Base-by-base conservation (phyloP, 176 grass and related monocot genomes). In the Luzula sylvatica region DNA sequence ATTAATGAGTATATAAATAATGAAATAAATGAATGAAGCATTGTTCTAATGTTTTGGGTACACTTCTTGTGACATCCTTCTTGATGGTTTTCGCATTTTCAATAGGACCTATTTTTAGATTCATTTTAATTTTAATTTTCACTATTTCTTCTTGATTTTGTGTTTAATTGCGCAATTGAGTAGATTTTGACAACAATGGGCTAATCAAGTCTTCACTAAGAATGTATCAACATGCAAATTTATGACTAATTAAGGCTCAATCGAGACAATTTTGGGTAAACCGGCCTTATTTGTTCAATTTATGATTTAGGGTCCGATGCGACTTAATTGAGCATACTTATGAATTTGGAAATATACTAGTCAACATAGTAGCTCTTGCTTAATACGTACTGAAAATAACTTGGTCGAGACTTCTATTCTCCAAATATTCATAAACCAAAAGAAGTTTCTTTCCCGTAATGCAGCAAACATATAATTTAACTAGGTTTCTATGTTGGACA, bases 401-500 rank as follows among this genome's bases (percentile, higher is more conserved):
- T 61, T 83, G 85, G 2, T 78, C 56, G 52, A 89, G 79, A 58
- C 85, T 89, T 46, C 76, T 89, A 28, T 89, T 89, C 73, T 89
- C 79, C 17, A 89, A 80, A 53, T 83, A 89, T 22, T 80, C 83
- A 44, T 89, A 89, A 28, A 83, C 63, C 16, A 89, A 57, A 28
- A 89, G 78, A 46, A 71, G 60, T 20, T 83, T 71, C 23, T 55
- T 42, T 6, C 75, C 85, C 72, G 83, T 78, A 20, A 71, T 42
- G 32, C 82, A 82, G 29, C 73, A 87, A 30, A 72, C 83, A 52
- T 70, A 55, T 35, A 82, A 22, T 65, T 2, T 79, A 41, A 89
- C 75, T 6, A 89, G 79, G 72, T 89, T 80, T 26, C 76, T 76
- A 26, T 89, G 85, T 53, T 60, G 61, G 63, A 89, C 69, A 62